Conservation (phyloP, 805 yeast species). For the Candida nonsorbophila region DNA sequence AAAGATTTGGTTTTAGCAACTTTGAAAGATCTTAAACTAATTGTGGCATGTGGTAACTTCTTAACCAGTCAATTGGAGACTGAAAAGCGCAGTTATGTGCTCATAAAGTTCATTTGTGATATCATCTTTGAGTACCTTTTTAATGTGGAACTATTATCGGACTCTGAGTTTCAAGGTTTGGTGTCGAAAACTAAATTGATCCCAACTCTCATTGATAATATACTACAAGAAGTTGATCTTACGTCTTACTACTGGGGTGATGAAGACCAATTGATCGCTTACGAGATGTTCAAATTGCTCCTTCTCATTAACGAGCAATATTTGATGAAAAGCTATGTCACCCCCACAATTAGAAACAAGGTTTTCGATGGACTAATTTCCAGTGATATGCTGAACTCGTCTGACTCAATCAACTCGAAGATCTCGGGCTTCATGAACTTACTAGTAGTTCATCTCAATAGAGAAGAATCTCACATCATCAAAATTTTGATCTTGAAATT, state of each 20-base stretch:
- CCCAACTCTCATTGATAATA: slow-evolving; percentile 20
- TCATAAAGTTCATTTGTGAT: slow-evolving; percentile 35
- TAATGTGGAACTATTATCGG: slow-evolving; percentile 27
- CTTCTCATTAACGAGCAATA: slow-evolving; percentile 84
- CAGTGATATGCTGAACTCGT: slow-evolving; percentile 26
- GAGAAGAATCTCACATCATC: slow-evolving; percentile 65
- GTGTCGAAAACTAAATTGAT: slow-evolving; percentile 22
- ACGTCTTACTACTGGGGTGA: slow-evolving; percentile 40
- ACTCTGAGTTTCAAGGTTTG: slow-evolving; percentile 25
- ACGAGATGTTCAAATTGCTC: slow-evolving; percentile 64
- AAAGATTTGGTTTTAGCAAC: slow-evolving; percentile 14
- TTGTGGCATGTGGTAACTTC: slow-evolving; percentile 23
- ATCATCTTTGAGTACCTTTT: slow-evolving; percentile 37
- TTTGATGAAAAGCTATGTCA: slow-evolving; percentile 52
- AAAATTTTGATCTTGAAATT: slow-evolving; percentile 78
- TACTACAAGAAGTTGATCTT: slow-evolving; percentile 23
- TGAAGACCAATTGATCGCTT: slow-evolving; percentile 47
- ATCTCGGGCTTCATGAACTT: slow-evolving; percentile 69
- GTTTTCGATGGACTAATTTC: slow-evolving; percentile 52
- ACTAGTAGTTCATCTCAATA: slow-evolving; percentile 57
- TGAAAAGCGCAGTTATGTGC: slow-evolving; percentile 20
- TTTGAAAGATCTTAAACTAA: slow-evolving; percentile 19
- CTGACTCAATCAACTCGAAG: slow-evolving; percentile 8
- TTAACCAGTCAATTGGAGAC: slow-evolving; percentile 19
- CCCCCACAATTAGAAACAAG: slow-evolving; percentile 30